phyloP scores from a whole-genome alignment of 129 eudicot species.

The Glebionis coronaria region DNA sequence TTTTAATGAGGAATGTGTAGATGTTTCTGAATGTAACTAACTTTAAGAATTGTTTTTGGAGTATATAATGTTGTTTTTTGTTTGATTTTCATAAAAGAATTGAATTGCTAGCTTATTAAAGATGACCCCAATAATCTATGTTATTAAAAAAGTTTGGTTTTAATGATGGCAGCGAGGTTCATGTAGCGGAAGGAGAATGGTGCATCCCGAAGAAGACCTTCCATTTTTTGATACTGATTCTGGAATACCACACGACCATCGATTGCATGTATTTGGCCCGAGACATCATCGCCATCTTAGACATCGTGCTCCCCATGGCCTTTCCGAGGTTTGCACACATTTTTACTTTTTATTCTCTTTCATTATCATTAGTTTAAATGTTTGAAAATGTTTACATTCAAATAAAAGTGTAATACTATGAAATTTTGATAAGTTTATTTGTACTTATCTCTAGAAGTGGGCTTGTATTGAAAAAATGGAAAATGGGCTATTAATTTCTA shows the following conservation, averaged over 20 bases:
- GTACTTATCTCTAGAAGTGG: too few relatives aligned
- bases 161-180: conserved; percentile 53
- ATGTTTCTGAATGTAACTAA: too few relatives aligned
- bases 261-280: conserved; percentile 51
- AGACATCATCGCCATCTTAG: conserved; percentile 74
- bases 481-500: too few relatives aligned
- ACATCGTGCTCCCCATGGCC: conserved; percentile 72
- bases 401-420: neutral
- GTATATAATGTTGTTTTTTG: neutral
- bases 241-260: conserved; percentile 46
- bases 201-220: conserved; percentile 70
- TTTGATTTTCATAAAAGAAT: neutral
- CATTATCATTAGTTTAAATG: neutral
- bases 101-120: neutral
- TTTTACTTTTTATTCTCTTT: conserved; percentile 7
- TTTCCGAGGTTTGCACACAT: conserved; percentile 69
- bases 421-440: too few relatives aligned
- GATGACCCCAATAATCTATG: neutral
- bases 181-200: conserved; percentile 64
- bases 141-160: neutral
- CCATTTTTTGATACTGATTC: conserved; percentile 53
- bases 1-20: neutral
- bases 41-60: neutral
- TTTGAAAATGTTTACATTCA: neutral
- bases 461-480: too few relatives aligned